Percentiles rank a stretch among this genome's conserved stretches.
These are phyloP conservation scores for Metarhizium album DNA, from an alignment of 2,329 filamentous ascomycete species.

Conservation along the genomic window DNA sequence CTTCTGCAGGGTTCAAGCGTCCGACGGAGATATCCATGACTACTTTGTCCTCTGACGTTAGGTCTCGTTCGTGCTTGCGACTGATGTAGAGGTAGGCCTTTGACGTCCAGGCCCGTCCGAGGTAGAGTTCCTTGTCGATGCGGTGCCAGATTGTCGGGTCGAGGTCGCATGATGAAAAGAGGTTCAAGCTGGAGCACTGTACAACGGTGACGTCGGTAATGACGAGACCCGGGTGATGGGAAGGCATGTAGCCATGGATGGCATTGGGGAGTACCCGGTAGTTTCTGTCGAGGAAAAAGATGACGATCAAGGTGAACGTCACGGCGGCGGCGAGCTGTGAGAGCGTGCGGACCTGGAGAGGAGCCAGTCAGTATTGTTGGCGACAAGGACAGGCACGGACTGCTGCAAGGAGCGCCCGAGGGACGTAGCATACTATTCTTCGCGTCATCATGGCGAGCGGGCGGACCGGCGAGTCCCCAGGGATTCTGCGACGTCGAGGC, in stretches of 20 bases:
- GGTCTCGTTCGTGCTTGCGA: constrained; percentile 77
- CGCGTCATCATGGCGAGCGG: constrained; percentile 21
- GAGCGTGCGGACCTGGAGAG: constrained; percentile 50
- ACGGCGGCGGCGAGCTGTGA: constrained; percentile 62
- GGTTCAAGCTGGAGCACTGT: constrained; percentile 64
- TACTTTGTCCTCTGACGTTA: constrained; percentile 62
- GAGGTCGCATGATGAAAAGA: constrained; percentile 65
- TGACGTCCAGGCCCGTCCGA: constrained; percentile 61
- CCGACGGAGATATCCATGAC: constrained; percentile 71
- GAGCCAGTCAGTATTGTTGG: neutral
- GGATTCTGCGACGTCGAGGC: neutral
- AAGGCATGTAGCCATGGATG: constrained; percentile 78
- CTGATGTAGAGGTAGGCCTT: constrained; percentile 74
- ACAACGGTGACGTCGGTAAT: constrained; percentile 76
- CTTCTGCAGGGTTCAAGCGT: constrained; percentile 50
- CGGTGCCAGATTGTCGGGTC: constrained; percentile 66
- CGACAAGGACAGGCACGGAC: neutral
- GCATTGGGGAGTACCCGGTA: constrained; percentile 77
- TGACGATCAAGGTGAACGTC: constrained; percentile 55
- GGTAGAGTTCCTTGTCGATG: constrained; percentile 80
- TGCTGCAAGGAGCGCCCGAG: neutral
- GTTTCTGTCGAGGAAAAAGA: constrained; percentile 78
- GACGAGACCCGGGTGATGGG: constrained; percentile 73
- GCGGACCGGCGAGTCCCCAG: neutral
- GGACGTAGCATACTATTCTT: constrained; percentile 22